Percentiles rank a stretch among this genome's conserved stretches.
Evolutionary conservation across 805 yeast species (phyloP).

Genomic region (Yarrowia sp.): DNA sequence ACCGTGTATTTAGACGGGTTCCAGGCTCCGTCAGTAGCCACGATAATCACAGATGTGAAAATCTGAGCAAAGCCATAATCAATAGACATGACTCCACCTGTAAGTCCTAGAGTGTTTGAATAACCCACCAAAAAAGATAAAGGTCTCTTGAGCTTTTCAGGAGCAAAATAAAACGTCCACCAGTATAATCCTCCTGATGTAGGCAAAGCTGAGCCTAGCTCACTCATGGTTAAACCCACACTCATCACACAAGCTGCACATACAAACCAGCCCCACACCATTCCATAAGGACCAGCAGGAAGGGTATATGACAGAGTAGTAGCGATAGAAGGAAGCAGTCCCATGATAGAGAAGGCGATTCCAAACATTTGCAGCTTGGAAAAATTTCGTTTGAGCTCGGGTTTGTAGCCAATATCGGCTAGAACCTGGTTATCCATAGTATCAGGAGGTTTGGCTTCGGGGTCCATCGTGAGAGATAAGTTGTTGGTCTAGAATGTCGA

Average conservation of each 20-base stretch:
- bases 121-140: conserved; percentile 63
- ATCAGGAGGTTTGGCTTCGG: conserved; percentile 1
- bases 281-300: conserved; percentile 60
- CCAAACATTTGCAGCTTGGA: conserved; percentile 65
- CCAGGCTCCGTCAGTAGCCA: conserved; percentile 54
- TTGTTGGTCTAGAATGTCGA: no score
- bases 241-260: conserved; percentile 54
- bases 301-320: conserved; percentile 55
- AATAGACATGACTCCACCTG: conserved; percentile 65
- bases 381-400: conserved; percentile 61
- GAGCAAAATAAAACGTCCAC: conserved; percentile 68
- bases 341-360: conserved; percentile 73
- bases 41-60: conserved; percentile 40
- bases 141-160: conserved; percentile 50
- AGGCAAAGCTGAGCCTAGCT: conserved; percentile 66
- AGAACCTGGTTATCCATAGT: conserved; percentile 30
- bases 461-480: background rate
- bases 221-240: conserved; percentile 64
- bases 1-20: conserved; percentile 51
- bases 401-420: conserved; percentile 65
- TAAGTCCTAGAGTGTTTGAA: conserved; percentile 63
- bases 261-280: conserved; percentile 72
- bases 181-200: conserved; percentile 73
- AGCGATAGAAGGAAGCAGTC: conserved; percentile 57
- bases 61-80: conserved; percentile 70